A percentile compares a stretch with the other conserved stretches of the same genome.
phyloP scores from a whole-genome alignment of 306 rosid species.

The Mucuna pruriens region DNA sequence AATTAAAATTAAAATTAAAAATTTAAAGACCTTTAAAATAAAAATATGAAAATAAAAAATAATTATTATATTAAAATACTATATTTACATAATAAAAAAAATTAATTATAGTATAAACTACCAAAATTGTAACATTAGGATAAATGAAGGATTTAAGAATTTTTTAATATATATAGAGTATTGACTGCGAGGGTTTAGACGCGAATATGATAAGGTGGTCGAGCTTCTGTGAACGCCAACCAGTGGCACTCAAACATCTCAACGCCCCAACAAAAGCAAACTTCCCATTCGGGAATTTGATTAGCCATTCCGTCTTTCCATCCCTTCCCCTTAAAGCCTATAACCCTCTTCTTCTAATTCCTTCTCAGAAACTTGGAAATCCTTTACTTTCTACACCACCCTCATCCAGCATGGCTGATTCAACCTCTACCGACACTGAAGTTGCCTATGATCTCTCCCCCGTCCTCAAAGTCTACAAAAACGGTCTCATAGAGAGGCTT shows the following conservation, averaged over 20 bases:
- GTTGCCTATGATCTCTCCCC: conserved; percentile 55
- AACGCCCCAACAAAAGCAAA: background rate
- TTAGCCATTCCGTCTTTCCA: conserved; percentile 11
- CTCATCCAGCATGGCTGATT: conserved; percentile 43
- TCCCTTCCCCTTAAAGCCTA: background rate
- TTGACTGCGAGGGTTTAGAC: no score
- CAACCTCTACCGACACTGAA: conserved; percentile 11
- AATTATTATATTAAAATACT: no score
- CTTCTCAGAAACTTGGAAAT: background rate
- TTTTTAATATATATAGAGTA: no score
- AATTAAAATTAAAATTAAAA: no score
- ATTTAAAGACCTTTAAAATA: no score
- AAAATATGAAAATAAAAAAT: no score
- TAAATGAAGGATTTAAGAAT: no score
- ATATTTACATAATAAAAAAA: no score
- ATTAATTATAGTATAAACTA: no score
- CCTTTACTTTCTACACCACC: background rate
- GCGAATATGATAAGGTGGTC: background rate
- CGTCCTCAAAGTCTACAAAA: conserved; percentile 59
- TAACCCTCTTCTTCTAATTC: background rate
- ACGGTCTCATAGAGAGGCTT: conserved; percentile 56
- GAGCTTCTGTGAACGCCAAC: background rate
- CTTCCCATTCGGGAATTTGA: background rate
- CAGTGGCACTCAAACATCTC: background rate
- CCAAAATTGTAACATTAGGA: no score